Conservation (phyloP, 2,329 filamentous ascomycete genomes). For the Clonostachys rosea region DNA sequence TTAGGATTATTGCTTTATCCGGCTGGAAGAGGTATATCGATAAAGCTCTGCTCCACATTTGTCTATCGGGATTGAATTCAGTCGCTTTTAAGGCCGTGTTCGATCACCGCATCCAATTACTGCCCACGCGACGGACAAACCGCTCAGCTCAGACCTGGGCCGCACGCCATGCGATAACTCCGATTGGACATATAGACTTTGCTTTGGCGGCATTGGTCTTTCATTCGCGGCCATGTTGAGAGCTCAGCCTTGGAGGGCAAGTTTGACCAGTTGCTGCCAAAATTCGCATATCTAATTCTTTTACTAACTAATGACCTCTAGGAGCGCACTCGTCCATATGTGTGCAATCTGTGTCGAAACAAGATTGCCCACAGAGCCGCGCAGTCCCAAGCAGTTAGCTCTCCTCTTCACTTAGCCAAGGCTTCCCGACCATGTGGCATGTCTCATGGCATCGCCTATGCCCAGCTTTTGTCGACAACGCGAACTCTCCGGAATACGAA, state of each 20-base stretch:
- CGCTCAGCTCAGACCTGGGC: background rate
- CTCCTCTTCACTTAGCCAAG: constrained; percentile 7
- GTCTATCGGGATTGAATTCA: no score
- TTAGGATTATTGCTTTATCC: no score
- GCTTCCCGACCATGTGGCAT: background rate
- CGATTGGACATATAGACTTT: constrained; percentile 1
- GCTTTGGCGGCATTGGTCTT: constrained; percentile 1
- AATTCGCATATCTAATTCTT: background rate
- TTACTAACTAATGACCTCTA: constrained; percentile 4
- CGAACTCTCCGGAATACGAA: constrained; percentile 20
- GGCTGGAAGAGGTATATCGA: no score
- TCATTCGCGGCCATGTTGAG: constrained; percentile 32
- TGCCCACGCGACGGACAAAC: no score
- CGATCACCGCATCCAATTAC: no score
- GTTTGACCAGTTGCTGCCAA: constrained; percentile 1
- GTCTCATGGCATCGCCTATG: background rate
- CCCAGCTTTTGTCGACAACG: constrained; percentile 2
- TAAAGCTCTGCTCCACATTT: no score
- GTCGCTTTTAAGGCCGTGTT: no score
- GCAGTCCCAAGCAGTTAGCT: constrained; percentile 2
- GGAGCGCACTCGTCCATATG: constrained; percentile 27
- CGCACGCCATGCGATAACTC: background rate
- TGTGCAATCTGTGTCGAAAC: constrained; percentile 33
- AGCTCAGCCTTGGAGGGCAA: constrained; percentile 32
- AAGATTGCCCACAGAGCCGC: constrained; percentile 13